These are phyloP conservation scores for Xylariales sp. DNA, from an alignment of 2,329 filamentous ascomycete species.

Conservation along the genomic window DNA sequence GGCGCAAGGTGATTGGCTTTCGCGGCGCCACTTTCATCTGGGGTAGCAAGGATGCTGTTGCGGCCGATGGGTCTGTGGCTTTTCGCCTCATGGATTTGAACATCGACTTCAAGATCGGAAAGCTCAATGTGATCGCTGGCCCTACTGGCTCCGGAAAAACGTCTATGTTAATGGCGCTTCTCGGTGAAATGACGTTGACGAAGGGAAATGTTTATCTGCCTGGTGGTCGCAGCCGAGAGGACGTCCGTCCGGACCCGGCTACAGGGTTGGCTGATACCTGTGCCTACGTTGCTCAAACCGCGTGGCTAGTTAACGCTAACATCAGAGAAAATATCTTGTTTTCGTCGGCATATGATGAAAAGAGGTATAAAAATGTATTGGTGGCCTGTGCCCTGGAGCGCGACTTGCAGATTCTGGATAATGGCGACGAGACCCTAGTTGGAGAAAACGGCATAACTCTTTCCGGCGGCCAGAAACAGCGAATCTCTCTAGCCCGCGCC, in stretches of 20 bases:
- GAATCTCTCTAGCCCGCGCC: constrained; percentile 94
- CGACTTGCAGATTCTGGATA: constrained; percentile 91
- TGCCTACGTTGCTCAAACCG: constrained; percentile 95
- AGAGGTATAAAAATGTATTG: constrained; percentile 88
- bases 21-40: constrained; percentile 87
- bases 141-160: constrained; percentile 97
- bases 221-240: constrained; percentile 85
- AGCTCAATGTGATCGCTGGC: constrained; percentile 92
- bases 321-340: constrained; percentile 98
- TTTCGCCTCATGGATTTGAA: constrained; percentile 88
- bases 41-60: constrained; percentile 75
- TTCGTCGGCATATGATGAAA: constrained; percentile 80
- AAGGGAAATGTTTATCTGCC: constrained; percentile 86
- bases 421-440: constrained; percentile 91
- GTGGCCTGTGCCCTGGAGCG: constrained; percentile 90
- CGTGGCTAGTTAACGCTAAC: constrained; percentile 95
- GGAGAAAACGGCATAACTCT: constrained; percentile 98
- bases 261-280: constrained; percentile 91
- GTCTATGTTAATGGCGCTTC: constrained; percentile 91
- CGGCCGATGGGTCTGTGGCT: constrained; percentile 74
- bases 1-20: constrained; percentile 84
- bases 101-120: constrained; percentile 83
- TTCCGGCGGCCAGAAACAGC: constrained; percentile 96
- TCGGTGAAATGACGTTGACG: constrained; percentile 94
- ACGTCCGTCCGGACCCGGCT: constrained; percentile 81